These are phyloP conservation scores for Thalassiosira livingstoniorum DNA, from an alignment of 352 stramenopile genomes.

Conservation along the genomic window DNA sequence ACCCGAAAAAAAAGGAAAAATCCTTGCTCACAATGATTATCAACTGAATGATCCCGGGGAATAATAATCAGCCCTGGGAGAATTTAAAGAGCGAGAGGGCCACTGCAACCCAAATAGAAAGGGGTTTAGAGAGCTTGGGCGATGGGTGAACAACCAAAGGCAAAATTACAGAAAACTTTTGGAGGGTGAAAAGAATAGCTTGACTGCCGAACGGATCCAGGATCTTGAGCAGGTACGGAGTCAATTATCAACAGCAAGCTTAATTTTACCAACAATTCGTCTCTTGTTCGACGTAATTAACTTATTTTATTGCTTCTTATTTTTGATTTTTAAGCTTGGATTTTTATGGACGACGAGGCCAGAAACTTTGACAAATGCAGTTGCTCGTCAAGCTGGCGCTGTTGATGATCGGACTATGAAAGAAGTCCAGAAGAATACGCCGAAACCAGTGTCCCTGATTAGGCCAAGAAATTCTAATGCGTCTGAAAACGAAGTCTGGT, in stretches of 20 bases:
- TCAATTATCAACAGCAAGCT: no score
- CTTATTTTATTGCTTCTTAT: no score
- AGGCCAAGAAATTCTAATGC: background rate
- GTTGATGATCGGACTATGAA: background rate
- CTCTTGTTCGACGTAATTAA: no score
- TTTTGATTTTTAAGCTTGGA: slow-evolving; percentile 24
- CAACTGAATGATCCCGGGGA: no score
- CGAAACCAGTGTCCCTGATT: background rate
- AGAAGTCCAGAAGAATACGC: background rate
- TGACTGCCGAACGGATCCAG: slow-evolving; percentile 27
- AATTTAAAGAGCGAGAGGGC: slow-evolving; percentile 34
- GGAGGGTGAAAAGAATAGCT: slow-evolving; percentile 19
- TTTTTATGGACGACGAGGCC: slow-evolving; percentile 22
- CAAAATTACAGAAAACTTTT: slow-evolving; percentile 36
- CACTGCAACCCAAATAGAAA: slow-evolving; percentile 15
- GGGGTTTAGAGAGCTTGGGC: slow-evolving; percentile 7
- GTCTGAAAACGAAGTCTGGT: slow-evolving; percentile 29
- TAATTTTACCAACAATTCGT: no score
- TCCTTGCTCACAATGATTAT: no score
- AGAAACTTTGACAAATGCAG: background rate
- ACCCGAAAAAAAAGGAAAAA: no score
- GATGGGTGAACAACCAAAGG: slow-evolving; percentile 19
- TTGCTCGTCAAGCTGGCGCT: background rate
- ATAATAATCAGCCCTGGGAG: slow-evolving; percentile 14
- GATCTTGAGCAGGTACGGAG: slow-evolving; percentile 26